phyloP scores from a whole-genome alignment of 1,139 yeast species.

The Suhomyces atakaporum region DNA sequence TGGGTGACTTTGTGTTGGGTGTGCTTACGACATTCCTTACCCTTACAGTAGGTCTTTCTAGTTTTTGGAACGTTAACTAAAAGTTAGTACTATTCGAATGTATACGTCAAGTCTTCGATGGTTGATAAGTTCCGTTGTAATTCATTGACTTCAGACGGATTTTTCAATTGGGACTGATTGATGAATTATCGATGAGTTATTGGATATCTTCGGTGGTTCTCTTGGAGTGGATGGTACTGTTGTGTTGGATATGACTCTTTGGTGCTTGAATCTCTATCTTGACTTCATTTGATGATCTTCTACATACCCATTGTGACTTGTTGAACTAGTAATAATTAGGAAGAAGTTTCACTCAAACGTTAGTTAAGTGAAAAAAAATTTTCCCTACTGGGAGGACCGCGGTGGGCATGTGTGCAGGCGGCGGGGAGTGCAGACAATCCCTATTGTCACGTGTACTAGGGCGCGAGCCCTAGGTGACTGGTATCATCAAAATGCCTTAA shows the following conservation, averaged over 20 bases:
- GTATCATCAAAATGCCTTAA: background rate
- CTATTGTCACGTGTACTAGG: conserved; percentile 11
- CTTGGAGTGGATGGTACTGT: no score
- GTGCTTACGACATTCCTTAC: conserved; percentile 99
- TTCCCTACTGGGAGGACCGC: conserved; percentile 12
- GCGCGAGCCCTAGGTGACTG: conserved; percentile 13
- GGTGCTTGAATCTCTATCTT: background rate
- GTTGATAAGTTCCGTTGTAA: no score
- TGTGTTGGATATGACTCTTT: background rate
- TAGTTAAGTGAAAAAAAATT: conserved; percentile 15
- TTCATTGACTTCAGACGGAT: no score
- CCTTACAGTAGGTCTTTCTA: conserved; percentile 99
- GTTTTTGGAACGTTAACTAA: conserved; percentile 99
- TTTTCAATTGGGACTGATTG: no score
- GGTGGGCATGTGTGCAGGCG: conserved; percentile 8
- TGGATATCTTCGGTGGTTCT: no score
- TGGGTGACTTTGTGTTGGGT: conserved; percentile 99
- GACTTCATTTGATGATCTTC: background rate
- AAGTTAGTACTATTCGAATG: conserved; percentile 29
- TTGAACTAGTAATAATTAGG: conserved; percentile 20
- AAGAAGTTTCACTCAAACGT: conserved; percentile 16
- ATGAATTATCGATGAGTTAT: background rate
- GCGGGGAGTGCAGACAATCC: background rate
- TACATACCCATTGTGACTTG: conserved; percentile 41
- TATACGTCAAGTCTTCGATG: background rate